These are phyloP conservation scores for Jaminaea rosea DNA, from an alignment of 1,284 basidiomycete genomes.

Conservation along the genomic window DNA sequence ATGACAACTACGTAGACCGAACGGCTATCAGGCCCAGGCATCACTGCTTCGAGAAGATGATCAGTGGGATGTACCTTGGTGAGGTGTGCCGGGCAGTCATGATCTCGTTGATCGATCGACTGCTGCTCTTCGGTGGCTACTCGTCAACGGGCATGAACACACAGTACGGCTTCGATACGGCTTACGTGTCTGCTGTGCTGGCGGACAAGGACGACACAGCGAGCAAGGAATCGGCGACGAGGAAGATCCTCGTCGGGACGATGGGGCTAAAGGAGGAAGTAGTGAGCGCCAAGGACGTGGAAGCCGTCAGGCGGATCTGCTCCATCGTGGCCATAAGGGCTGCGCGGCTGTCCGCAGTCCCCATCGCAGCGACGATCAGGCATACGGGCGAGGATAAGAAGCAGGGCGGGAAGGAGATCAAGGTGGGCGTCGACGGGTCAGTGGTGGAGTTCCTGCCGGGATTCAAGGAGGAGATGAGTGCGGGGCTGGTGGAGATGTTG, in stretches of 20 bases:
- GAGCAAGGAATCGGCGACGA: conserved; percentile 40
- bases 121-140: conserved; percentile 66
- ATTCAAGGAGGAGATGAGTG: conserved; percentile 66
- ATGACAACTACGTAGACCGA: conserved; percentile 84
- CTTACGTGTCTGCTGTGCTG: conserved; percentile 80
- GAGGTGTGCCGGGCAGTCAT: conserved; percentile 82
- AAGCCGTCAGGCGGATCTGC: conserved; percentile 72
- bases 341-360: conserved; percentile 71
- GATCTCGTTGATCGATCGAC: conserved; percentile 70
- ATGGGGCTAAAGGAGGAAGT: conserved; percentile 55
- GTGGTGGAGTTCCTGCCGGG: conserved; percentile 79
- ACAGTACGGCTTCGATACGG: conserved; percentile 89
- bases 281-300: conserved; percentile 52
- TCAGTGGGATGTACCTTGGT: conserved; percentile 94
- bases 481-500: conserved; percentile 65
- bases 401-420: conserved; percentile 9
- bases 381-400: conserved; percentile 63
- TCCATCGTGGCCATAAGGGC: conserved; percentile 71
- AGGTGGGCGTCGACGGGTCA: conserved; percentile 48
- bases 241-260: conserved; percentile 57
- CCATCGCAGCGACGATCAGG: conserved; percentile 72
- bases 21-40: conserved; percentile 85
- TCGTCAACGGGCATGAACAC: conserved; percentile 66
- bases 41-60: conserved; percentile 96
- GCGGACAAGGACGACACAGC: conserved; percentile 36